Base-by-base conservation (phyloP, 345 rosid genomes). In the Ricinus communis region DNA sequence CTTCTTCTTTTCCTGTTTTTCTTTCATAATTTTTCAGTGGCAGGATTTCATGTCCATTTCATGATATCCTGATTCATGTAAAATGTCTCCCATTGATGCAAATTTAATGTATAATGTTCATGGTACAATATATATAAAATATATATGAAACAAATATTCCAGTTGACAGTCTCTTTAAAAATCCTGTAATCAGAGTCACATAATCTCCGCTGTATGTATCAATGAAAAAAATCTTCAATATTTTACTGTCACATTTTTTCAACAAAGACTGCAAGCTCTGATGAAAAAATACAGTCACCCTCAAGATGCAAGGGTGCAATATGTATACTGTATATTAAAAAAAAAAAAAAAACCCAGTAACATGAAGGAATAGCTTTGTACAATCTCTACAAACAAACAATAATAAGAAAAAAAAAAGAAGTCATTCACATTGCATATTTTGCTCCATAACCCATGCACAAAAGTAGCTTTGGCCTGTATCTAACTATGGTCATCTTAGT, bases 381-480 rank as follows among this genome's bases (percentile, higher is more conserved):
- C 40, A 14, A 22, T 18, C 8, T 70, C 30, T 46, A 65, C 24
- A 56, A 10, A 52, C 2, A n/a, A 19, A 27, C 54, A 57, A 38
- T 19, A 58, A n/a, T n/a, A n/a, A n/a, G n/a, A n/a, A n/a, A n/a
- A n/a, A n/a, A n/a, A n/a, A 12, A 3, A 21, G 22, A 43, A 13
- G 47, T 25, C 16, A 7, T 66, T 74, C 46, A 72, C 38, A 62
- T 16, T n/a, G 50, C 76, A 67, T 27, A 72, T 21, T 71, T 52
- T 16, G 68, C 51, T 6, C 62, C 74, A 25, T 43, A 73, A 25
- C 87, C 89, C 83, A 85, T 53, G 65, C 89, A 85, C 41, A 81
- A 77, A 40, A 82, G 79, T 64, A 79, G 67, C 70, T 74, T 77
- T 5, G 87, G 84, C 76, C 73, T 79, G 49, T 70, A 64, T 51